phyloP scores from a whole-genome alignment of 176 grass and related monocot species.

The maize (Zea mays) region DNA sequence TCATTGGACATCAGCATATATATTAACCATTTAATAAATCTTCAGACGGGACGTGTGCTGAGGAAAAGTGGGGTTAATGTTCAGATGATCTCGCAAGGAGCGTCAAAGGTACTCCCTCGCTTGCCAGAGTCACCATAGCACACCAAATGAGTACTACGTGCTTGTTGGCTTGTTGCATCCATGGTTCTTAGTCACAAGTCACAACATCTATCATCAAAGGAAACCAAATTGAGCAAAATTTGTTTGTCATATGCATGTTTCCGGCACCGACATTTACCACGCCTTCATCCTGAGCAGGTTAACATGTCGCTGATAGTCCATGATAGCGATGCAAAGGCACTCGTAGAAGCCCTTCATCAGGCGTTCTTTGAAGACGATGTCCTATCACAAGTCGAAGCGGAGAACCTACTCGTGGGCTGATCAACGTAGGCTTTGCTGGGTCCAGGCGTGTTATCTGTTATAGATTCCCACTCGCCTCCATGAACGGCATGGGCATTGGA shows the following conservation, averaged over 20 bases:
- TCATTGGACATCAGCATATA: neutral
- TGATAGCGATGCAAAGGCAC: constrained; percentile 70
- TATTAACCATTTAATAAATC: constrained; percentile 20
- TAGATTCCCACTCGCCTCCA: no score
- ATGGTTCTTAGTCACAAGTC: neutral
- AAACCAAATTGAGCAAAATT: neutral
- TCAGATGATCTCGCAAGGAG: constrained; percentile 97
- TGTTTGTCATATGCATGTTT: neutral
- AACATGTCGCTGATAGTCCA: constrained; percentile 94
- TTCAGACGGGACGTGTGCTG: constrained; percentile 78
- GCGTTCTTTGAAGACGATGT: constrained; percentile 71
- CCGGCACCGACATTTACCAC: neutral
- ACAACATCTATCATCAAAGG: neutral
- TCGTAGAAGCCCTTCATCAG: constrained; percentile 61
- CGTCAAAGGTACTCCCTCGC: constrained; percentile 67
- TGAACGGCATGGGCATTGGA: neutral
- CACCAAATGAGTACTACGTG: neutral
- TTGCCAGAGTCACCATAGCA: neutral
- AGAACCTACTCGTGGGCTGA: neutral
- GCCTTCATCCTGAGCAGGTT: constrained; percentile 50
- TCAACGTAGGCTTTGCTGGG: neutral
- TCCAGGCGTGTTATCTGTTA: neutral
- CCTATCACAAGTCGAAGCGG: constrained; percentile 36
- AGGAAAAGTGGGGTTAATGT: constrained; percentile 81
- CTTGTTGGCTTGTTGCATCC: neutral